These are phyloP conservation scores for Leishmania lainsoni DNA, from an alignment of 208 protist species.

Conservation along the genomic window DNA sequence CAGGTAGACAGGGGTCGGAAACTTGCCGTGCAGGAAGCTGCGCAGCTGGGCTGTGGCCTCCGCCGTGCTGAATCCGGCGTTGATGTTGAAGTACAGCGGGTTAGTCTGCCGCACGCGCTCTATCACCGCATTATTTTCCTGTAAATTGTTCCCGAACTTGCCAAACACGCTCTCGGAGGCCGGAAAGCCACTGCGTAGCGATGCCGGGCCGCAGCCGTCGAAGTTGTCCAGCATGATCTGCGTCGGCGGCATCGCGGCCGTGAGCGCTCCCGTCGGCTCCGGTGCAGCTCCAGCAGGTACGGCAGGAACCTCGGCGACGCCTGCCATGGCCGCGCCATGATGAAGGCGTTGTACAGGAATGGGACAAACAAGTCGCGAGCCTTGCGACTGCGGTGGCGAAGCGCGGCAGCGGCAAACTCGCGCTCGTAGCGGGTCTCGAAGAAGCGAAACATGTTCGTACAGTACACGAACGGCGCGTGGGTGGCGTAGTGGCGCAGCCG, in stretches of 20 bases:
- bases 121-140: conserved; percentile 10
- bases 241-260: conserved; percentile 1
- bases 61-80: conserved; percentile 18
- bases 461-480: conserved; percentile 75
- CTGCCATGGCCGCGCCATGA: conserved; percentile 62
- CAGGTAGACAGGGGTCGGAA: conserved; percentile 26
- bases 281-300: conserved; percentile 21
- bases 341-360: conserved; percentile 69
- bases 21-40: conserved; percentile 29
- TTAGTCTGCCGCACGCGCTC: conserved; percentile 11
- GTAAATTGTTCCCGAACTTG: conserved; percentile 24
- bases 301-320: conserved; percentile 47
- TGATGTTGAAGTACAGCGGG: conserved; percentile 55
- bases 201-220: conserved; percentile 56
- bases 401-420: too few species aligned
- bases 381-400: too few species aligned
- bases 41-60: conserved; percentile 25
- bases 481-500: conserved; percentile 33
- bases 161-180: conserved; percentile 26
- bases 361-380: conserved; percentile 35
- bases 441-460: conserved; percentile 56
- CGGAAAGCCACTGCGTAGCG: conserved; percentile 12
- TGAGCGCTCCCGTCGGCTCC: neutral
- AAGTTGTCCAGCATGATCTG: conserved; percentile 50
- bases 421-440: conserved; percentile 42